Evolutionary conservation across 352 stramenopile genomes (phyloP).

Genomic region (Pythium rishiriense): DNA sequence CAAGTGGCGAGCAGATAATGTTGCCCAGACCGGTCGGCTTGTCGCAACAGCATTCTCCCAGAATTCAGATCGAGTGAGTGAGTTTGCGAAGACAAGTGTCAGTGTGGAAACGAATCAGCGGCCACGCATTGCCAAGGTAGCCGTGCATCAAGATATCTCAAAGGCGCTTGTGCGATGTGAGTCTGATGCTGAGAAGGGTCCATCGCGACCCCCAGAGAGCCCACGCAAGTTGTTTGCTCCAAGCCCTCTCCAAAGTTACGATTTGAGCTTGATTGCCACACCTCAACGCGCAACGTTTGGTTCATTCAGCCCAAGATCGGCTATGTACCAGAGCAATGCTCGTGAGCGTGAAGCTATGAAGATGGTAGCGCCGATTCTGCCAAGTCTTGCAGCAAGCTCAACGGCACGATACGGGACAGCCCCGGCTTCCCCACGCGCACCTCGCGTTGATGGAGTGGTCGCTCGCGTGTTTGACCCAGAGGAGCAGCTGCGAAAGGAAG

Average conservation of each 20-base stretch:
- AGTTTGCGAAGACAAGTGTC: background rate
- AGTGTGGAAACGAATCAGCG: background rate
- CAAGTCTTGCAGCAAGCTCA: background rate
- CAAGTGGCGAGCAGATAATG: constrained; percentile 31
- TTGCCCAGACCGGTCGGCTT: constrained; percentile 31
- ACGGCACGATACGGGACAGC: background rate
- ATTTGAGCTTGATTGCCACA: background rate
- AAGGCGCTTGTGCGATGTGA: constrained; percentile 12
- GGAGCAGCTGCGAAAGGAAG: constrained; percentile 39
- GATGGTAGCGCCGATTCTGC: background rate
- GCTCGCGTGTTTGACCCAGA: background rate
- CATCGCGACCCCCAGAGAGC: background rate
- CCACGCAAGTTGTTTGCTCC: constrained; percentile 1
- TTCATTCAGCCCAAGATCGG: constrained; percentile 8
- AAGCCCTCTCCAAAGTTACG: background rate
- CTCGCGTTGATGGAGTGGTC: background rate
- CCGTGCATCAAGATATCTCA: constrained; percentile 3
- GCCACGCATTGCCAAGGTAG: background rate
- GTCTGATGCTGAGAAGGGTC: background rate
- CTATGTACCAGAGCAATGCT: background rate
- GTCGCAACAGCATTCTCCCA: constrained; percentile 21
- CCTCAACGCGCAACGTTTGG: background rate
- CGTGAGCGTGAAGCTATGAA: background rate
- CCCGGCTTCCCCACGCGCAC: background rate
- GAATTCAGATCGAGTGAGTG: background rate